Evolutionary conservation across 78 protist species (phyloP), one percentile per base, ranked within the genome.

Genomic region (Pelomyxa schiedti): DNA sequence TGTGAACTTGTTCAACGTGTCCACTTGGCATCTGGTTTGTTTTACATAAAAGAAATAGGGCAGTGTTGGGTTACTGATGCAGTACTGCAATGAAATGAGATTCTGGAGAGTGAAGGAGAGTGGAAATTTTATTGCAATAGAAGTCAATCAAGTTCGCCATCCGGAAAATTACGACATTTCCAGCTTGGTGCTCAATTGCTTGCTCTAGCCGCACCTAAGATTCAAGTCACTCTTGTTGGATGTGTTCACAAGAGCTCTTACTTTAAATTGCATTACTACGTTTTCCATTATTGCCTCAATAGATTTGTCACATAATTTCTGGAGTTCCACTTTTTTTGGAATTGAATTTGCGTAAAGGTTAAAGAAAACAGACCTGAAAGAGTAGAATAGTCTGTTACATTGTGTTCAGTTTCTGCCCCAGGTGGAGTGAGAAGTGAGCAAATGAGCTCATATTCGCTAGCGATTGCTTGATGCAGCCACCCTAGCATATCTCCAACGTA

Each of bases 401-500:
- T 66, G 58, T 28, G 9, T 22, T 42, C 30, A 52, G 36, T 40
- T 35, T 41, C 68, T 5, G 47, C 75, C 0, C 24, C 52, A n/a
- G 53, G 43, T 16, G 67, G 74, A 29, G 73, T 26, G 1, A 83
- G 30, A 7, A 83, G 37, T 24, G 28, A 43, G 8, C 80, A 42
- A 22, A 83, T 8, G 39, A 83, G 64, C 73, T 83, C 88, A 41
- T 26, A 52, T 42, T 83, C 88, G 4, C 74, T 70, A 4, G 88
- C 88, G 8, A 76, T 30, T 16, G 83, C 35, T 52, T 89, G 93
- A 63, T 89, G 93, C 6, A 86, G 72, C 93, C 93, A 89, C 3
- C 90, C 90, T n/a, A 89, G 69, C 88, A 89, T 89, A 24, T 89
- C 93, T 63, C 92, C 83, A 4, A 89, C 63, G 66, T 78, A 89